Base-by-base conservation (phyloP, 2,329 filamentous ascomycete genomes). In the Trichoderma atrobrunneum region DNA sequence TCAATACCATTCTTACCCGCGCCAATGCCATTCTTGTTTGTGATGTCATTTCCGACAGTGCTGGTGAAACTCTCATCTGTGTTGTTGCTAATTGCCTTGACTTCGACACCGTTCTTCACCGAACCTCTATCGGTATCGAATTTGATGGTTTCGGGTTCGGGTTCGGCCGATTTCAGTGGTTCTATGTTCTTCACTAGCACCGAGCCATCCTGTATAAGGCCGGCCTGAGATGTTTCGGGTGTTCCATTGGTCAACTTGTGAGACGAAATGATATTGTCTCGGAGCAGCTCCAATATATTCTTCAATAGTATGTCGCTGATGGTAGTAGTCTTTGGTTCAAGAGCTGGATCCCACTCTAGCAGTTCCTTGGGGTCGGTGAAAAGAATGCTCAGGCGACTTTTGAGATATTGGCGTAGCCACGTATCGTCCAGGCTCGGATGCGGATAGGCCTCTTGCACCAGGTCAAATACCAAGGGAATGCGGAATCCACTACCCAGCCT, bases 401-500 rank as follows among this genome's bases (percentile, higher is more conserved):
- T 71, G 3, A 73, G 68, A 26, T 71, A 73, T 18, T 51, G 36
- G 18, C 30, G 28, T 57, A 73, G 24, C 72, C 72, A 73, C 16
- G n/a, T 54, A 43, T 73, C 72, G 14, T 73, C 62, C 14, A 57
- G 7, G 7, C 24, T 62, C 7, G 62, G 67, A 5, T 24, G 43
- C 11, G 68, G 68, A 43, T 68, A 71, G 12, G 62, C 68, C 7
- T 57, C 43, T 24, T 51, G 28, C 8, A 65, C 43, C 18, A 71
- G 28, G 30, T 73, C 62, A 48, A 73, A 65, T 21, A 73, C 57
- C 12, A 62, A 43, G 6, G 62, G 43, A 26, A 43, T 48, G 24
- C 16, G 18, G 2, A 73, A 36, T 4, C 26, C 34, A 10, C 39
- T 63, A 7, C 72, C 72, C 8, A 73, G 32, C 24, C 57, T 61